Conservation (phyloP, 2,329 filamentous ascomycete genomes). For the Venturia aucupariae region DNA sequence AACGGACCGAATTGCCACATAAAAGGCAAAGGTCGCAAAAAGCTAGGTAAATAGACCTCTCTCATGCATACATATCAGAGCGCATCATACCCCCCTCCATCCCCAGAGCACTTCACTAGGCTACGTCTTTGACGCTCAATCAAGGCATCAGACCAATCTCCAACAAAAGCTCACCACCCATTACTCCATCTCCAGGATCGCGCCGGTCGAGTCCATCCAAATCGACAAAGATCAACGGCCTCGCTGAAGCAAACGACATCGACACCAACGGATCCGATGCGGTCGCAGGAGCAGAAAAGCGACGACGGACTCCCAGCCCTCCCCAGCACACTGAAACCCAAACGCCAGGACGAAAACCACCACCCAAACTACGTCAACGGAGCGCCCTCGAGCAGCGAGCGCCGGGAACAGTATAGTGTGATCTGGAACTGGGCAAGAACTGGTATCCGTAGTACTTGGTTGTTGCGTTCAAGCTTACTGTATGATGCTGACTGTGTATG, state of each 20-base stretch:
- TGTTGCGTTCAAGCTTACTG: neutral
- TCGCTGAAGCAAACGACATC: conserved; percentile 9
- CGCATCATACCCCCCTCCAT: neutral
- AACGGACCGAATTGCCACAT: conserved; percentile 30
- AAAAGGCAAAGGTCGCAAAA: conserved; percentile 11
- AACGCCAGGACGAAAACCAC: conserved; percentile 8
- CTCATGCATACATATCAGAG: neutral
- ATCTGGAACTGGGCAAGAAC: conserved; percentile 5
- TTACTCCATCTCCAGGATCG: conserved; percentile 11
- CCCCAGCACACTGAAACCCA: conserved; percentile 1
- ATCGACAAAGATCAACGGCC: conserved; percentile 10
- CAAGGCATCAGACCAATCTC: conserved; percentile 12
- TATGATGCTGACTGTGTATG: neutral
- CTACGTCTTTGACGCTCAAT: conserved; percentile 2
- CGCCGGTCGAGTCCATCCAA: conserved; percentile 2
- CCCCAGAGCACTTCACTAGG: neutral
- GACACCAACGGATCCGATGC: neutral
- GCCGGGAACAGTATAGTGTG: conserved; percentile 7
- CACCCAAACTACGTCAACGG: conserved; percentile 8
- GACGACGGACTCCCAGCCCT: neutral
- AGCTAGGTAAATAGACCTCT: conserved; percentile 14
- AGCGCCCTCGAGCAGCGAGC: conserved; percentile 2
- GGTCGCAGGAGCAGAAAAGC: neutral
- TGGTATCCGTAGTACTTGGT: neutral
- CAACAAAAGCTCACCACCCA: conserved; percentile 7